Evolutionary conservation across 202 grass and related monocot species (phyloP), one percentile per base, ranked within the genome.

Genomic region (Tripidium arundinaceum): DNA sequence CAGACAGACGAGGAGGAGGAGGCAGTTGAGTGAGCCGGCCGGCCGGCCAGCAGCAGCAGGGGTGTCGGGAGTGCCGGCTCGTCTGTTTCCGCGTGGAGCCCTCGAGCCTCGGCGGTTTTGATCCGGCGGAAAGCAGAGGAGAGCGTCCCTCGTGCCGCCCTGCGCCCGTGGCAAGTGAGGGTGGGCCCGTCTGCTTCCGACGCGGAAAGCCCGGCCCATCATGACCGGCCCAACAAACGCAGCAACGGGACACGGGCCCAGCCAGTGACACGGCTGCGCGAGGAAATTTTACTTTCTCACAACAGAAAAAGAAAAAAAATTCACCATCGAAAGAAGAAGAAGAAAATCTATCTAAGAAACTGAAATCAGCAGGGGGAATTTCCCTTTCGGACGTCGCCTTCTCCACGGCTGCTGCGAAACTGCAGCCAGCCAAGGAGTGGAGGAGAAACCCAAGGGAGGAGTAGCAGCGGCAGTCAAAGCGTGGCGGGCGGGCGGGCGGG

Each of bases 361-460:
- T 2, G 28, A 41, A 60, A 75, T 59, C 25, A 25, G 16, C 4
- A 25, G n/a, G 36, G 7, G n/a, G 38, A 26, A 41, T 75, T 33
- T 31, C 54, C 16, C 13, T 41, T 76, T 41, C 22, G 22, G 61
- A 75, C 76, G 62, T 52, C 76, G 29, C 64, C 76, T 50, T 79
- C 76, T 50, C 19, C 42, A 29, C 76, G 28, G 49, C 62, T 28
- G 9, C 41, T 31, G 55, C 21, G 6, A 75, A 36, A 15, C 73
- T 18, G 36, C 36, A 21, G 12, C 60, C 60, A 21, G 31, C 39
- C 25, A 6, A n/a, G 9, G 2, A 64, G 26, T 15, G 60, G 75
- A 65, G 60, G 58, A 45, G 19, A 2, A 76, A 11, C 25, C 14
- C 10, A 42, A 42, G 40, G 42, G 41, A 18, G 31, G 25, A 31